Conservation (phyloP, 148 eudicot genomes). For the Simmondsia chinensis region DNA sequence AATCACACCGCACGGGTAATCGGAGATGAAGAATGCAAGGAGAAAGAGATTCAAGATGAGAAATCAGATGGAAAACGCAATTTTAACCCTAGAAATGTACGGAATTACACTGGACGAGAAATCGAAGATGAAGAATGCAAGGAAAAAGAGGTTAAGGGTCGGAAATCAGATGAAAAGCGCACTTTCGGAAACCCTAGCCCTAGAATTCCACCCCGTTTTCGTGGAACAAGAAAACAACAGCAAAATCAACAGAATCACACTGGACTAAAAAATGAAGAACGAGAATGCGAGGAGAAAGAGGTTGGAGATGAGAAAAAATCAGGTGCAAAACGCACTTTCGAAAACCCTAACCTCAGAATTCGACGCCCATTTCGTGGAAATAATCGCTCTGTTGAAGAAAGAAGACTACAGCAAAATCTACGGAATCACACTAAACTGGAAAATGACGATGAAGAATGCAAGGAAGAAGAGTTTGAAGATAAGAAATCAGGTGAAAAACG, state of each 20-base stretch:
- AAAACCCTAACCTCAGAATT: slow-evolving; percentile 1
- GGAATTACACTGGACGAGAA: too few relatives aligned
- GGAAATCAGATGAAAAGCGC: background rate
- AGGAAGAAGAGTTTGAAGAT: too few relatives aligned
- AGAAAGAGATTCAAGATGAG: background rate
- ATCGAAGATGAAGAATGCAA: background rate
- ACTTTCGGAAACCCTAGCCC: background rate
- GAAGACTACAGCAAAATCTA: too few relatives aligned
- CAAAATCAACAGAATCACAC: too few relatives aligned
- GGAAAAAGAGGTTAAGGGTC: background rate
- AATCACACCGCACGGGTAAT: too few relatives aligned
- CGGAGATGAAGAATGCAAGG: background rate
- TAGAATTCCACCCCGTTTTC: too few relatives aligned
- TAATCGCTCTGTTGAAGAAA: too few relatives aligned
- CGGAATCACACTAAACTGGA: too few relatives aligned
- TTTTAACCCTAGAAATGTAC: background rate
- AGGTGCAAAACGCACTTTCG: background rate
- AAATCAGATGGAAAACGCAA: background rate
- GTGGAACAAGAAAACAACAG: too few relatives aligned
- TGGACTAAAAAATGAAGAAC: too few relatives aligned
- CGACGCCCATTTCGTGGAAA: background rate
- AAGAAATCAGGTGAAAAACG: too few relatives aligned
- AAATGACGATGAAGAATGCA: too few relatives aligned
- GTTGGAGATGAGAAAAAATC: background rate
- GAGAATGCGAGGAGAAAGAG: background rate